Conservation (phyloP, 163 green algal genomes). For the Prototheca cutis region DNA sequence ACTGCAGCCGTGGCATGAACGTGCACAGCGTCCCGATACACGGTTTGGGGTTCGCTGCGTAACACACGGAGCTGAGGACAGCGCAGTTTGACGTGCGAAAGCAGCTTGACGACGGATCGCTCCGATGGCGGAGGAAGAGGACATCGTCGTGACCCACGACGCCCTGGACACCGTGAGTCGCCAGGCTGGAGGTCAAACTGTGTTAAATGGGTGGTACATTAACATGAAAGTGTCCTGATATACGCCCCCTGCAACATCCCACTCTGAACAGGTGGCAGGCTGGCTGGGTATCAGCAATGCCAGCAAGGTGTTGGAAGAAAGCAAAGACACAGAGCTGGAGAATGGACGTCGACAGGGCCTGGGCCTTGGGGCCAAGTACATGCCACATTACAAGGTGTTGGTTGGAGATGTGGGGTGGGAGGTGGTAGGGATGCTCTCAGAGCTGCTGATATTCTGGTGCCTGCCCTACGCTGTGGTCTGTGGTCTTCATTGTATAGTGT, state of each 20-base stretch:
- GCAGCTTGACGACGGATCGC: no score
- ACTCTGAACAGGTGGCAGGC: not conserved
- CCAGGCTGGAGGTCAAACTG: no score
- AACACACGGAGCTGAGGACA: no score
- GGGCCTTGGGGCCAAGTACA: not conserved
- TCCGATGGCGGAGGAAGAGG: not conserved
- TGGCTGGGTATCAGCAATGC: not conserved
- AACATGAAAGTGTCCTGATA: no score
- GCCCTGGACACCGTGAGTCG: not conserved
- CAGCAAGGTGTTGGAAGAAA: not conserved
- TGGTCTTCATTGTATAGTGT: no score
- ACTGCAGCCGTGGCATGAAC: no score
- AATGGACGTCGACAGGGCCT: not conserved
- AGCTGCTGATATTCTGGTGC: not conserved
- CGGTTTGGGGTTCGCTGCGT: no score
- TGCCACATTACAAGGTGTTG: not conserved
- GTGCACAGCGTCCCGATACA: no score
- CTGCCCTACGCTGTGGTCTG: no score
- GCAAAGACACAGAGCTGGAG: not conserved
- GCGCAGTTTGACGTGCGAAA: no score
- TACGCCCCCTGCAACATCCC: not conserved
- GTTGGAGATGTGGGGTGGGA: not conserved
- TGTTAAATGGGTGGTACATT: no score
- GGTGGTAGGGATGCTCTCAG: not conserved
- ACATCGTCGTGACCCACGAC: not conserved